Percentiles rank a stretch among this genome's conserved stretches.
Conservation (phyloP, 805 yeast species). For the Candida tibetensis region DNA sequence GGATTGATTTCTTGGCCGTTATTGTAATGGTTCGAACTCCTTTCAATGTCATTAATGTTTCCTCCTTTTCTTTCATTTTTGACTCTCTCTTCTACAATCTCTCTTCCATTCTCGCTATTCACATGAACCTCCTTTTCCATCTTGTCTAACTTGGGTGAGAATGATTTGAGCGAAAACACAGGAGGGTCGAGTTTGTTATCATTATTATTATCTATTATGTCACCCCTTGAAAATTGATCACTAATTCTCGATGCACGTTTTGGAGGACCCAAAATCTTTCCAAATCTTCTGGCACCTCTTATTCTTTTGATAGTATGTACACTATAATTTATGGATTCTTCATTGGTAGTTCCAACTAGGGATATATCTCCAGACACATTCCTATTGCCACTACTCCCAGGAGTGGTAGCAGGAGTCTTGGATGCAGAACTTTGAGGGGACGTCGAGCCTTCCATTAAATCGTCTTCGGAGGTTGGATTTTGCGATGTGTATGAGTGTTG, state of each 20-base stretch:
- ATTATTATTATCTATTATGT: slow-evolving; percentile 2
- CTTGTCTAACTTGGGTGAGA: no score
- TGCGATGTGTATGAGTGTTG: slow-evolving; percentile 12
- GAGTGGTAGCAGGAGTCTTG: slow-evolving; percentile 11
- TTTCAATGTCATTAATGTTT: no score
- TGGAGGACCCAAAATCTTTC: slow-evolving; percentile 48
- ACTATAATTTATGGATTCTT: neutral
- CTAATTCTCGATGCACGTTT: slow-evolving; percentile 38
- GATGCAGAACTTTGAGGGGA: slow-evolving; percentile 8
- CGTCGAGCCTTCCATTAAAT: slow-evolving; percentile 10
- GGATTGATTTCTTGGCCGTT: no score
- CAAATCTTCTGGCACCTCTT: slow-evolving; percentile 37
- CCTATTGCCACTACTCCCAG: slow-evolving; percentile 6
- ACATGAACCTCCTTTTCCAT: no score
- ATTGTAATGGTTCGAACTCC: no score
- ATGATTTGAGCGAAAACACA: slow-evolving; percentile 4
- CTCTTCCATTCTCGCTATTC: no score
- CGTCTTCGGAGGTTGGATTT: slow-evolving; percentile 14
- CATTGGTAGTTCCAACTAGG: neutral
- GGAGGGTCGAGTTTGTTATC: slow-evolving; percentile 4
- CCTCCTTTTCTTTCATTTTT: no score
- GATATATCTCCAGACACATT: neutral
- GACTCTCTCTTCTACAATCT: no score
- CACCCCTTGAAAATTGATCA: slow-evolving; percentile 7
- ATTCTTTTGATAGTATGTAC: slow-evolving; percentile 24